A percentile compares a stretch with the other conserved stretches of the same genome.
Evolutionary conservation across 805 yeast genomes (phyloP).

Genomic region (Naumovozyma dairenensis): DNA sequence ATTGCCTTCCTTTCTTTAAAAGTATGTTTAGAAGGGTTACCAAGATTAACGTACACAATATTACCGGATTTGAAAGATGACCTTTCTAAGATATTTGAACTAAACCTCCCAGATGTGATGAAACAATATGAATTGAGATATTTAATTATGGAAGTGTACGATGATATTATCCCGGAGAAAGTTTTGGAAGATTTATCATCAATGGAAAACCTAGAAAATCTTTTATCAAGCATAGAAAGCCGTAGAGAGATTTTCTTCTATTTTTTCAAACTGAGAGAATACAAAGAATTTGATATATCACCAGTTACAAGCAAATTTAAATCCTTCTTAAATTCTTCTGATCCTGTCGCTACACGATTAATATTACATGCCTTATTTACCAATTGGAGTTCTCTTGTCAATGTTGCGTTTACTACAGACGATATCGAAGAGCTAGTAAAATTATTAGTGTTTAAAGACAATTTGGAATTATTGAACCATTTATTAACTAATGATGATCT

Average conservation of each 20-base stretch:
- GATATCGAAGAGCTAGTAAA: slow-evolving; percentile 26
- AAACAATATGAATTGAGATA: slow-evolving; percentile 39
- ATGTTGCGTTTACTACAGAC: slow-evolving; percentile 26
- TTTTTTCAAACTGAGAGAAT: slow-evolving; percentile 42
- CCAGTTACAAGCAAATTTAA: slow-evolving; percentile 18
- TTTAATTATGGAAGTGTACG: slow-evolving; percentile 40
- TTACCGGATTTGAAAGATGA: slow-evolving; percentile 15
- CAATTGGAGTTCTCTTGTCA: slow-evolving; percentile 48
- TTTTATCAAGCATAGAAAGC: neutral
- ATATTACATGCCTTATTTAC: slow-evolving; percentile 26
- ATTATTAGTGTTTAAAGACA: slow-evolving; percentile 21
- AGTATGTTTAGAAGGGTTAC: slow-evolving; percentile 35
- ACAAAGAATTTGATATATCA: slow-evolving; percentile 26
- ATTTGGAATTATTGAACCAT: slow-evolving; percentile 10
- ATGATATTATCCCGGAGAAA: slow-evolving; percentile 26
- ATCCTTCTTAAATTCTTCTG: slow-evolving; percentile 11
- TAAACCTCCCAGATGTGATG: slow-evolving; percentile 7
- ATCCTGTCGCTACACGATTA: slow-evolving; percentile 1
- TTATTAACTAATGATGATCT: slow-evolving; percentile 32
- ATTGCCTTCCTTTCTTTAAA: slow-evolving; percentile 17
- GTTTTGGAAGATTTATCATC: slow-evolving; percentile 10
- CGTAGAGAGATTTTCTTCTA: slow-evolving; percentile 26
- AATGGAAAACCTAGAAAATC: neutral
- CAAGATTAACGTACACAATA: slow-evolving; percentile 24
- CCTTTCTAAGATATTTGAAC: slow-evolving; percentile 21